A percentile compares a stretch with the other conserved stretches of the same genome.
These are phyloP conservation scores for Turritis glabra DNA, from an alignment of 345 rosid genomes.

Conservation along the genomic window DNA sequence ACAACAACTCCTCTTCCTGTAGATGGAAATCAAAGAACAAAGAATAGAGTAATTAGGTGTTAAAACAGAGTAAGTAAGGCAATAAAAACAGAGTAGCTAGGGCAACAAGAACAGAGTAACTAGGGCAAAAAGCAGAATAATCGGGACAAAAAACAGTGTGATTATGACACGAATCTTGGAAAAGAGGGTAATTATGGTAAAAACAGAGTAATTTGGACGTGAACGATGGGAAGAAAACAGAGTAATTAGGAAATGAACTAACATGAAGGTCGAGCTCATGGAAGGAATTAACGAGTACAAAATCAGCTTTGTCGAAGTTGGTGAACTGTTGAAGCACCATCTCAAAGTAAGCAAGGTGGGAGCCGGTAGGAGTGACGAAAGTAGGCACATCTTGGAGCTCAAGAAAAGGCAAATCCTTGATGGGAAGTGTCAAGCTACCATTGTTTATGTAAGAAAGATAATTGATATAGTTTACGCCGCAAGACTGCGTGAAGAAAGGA, in stretches of 20 bases:
- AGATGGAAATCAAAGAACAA: neutral
- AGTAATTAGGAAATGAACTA: conserved; percentile 4
- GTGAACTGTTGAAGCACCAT: conserved; percentile 55
- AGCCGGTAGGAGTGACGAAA: conserved; percentile 43
- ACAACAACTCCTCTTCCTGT: conserved; percentile 48
- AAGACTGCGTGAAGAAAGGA: conserved; percentile 68
- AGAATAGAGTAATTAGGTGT: neutral
- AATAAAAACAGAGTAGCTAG: neutral
- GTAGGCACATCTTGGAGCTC: conserved; percentile 62
- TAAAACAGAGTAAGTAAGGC: neutral
- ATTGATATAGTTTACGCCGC: conserved; percentile 59
- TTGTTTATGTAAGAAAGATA: conserved; percentile 39
- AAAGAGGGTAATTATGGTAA: neutral
- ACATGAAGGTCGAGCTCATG: conserved; percentile 55
- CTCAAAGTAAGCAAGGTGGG: conserved; percentile 56
- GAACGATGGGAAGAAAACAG: conserved; percentile 25
- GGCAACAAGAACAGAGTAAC: neutral
- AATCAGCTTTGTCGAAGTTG: conserved; percentile 49
- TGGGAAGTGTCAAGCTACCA: conserved; percentile 49
- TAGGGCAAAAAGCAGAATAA: too few species aligned
- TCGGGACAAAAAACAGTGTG: neutral
- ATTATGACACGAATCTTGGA: neutral
- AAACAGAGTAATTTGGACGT: neutral
- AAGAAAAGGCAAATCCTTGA: conserved; percentile 44
- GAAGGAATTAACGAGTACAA: conserved; percentile 48